Evolutionary conservation across 805 yeast species (phyloP).

Genomic region (Monosporozyma aquatica): DNA sequence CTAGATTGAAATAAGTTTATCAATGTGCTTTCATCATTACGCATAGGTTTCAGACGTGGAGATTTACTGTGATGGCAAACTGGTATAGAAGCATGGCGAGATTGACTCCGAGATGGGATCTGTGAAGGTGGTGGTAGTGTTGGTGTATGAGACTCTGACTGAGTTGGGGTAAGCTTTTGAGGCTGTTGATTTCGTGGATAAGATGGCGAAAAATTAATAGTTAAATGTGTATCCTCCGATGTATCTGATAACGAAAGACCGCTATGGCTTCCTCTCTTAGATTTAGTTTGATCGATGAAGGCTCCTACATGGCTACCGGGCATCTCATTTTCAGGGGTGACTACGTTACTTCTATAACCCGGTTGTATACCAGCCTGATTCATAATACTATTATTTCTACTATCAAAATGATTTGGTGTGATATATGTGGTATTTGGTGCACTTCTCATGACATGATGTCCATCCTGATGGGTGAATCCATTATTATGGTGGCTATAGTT

Average conservation of each 20-base stretch:
- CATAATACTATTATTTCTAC: not conserved
- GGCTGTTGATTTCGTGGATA: not conserved
- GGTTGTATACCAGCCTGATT: too few relatives aligned
- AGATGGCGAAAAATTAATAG: not conserved
- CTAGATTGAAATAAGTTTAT: slow-evolving; percentile 39
- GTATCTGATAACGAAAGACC: too few relatives aligned
- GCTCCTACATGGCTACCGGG: not conserved
- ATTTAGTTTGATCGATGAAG: slow-evolving; percentile 1
- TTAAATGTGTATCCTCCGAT: not conserved
- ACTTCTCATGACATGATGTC: too few relatives aligned
- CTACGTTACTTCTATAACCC: not conserved
- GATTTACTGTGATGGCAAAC: not conserved
- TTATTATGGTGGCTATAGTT: too few relatives aligned
- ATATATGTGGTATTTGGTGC: not conserved
- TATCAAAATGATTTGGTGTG: not conserved
- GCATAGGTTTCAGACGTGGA: not conserved
- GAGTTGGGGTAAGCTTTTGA: not conserved
- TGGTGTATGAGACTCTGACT: not conserved
- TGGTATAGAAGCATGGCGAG: not conserved
- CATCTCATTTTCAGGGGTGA: not conserved
- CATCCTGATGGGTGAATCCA: too few relatives aligned
- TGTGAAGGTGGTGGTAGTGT: not conserved
- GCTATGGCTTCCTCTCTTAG: not conserved
- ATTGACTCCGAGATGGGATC: not conserved
- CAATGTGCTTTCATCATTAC: slow-evolving; percentile 32